phyloP scores from a whole-genome alignment of 1,284 basidiomycete genomes.

The Fistulinella cinereoalba region DNA sequence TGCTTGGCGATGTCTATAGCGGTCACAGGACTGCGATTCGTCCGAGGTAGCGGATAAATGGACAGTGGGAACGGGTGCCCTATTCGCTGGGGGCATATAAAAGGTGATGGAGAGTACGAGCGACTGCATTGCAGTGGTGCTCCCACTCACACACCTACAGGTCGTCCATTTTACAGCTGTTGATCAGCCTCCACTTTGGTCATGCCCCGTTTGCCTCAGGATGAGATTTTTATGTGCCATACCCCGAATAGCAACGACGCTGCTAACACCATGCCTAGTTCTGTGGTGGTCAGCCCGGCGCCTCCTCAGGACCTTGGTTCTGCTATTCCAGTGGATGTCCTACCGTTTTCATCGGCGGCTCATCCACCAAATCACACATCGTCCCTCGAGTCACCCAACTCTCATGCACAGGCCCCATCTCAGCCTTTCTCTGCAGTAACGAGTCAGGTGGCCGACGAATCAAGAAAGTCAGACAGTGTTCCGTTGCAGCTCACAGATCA shows the following conservation, averaged over 20 bases:
- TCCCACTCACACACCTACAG: no score
- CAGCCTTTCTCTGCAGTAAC: conserved; percentile 7
- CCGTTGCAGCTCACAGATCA: conserved; percentile 58
- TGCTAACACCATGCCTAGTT: neutral
- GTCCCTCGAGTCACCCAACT: conserved; percentile 1
- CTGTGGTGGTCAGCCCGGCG: no score
- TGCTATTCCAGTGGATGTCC: no score
- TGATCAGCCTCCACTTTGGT: neutral
- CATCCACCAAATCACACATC: conserved; percentile 1
- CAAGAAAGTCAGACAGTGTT: conserved; percentile 1
- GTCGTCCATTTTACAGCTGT: neutral
- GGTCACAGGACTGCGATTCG: no score
- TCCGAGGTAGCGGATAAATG: no score
- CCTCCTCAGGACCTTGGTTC: neutral
- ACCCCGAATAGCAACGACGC: neutral
- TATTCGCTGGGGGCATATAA: no score
- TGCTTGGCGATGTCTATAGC: conserved; percentile 10
- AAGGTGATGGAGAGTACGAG: neutral
- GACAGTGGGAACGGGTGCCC: no score
- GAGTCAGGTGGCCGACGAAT: conserved; percentile 1
- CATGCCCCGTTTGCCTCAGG: conserved; percentile 7
- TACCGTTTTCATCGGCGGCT: no score
- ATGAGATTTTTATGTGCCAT: neutral
- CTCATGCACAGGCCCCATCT: conserved; percentile 5
- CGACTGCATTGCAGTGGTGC: no score